Evolutionary conservation across 495 filamentous ascomycete species (phyloP), one percentile per base, ranked within the genome.

Genomic region (Penicillium fimorum): DNA sequence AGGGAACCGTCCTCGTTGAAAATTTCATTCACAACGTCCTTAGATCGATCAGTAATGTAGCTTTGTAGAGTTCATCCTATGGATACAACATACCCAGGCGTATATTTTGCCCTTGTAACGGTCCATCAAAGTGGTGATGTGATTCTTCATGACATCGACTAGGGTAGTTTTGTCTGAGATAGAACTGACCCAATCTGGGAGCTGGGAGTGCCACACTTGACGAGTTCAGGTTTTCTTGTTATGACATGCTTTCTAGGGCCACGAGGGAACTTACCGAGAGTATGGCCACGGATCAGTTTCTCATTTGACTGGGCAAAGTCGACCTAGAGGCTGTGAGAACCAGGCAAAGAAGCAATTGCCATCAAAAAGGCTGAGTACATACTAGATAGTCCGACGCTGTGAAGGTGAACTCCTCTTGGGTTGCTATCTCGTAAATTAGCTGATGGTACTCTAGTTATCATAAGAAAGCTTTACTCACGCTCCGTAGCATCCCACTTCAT

Each of bases 11-110:
- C 81, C 47, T 89, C 87, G 57, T 85, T 80, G 58, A 89, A 81
- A 32, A 82, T 82, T 66, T 90, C 86, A 70, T 89, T 89, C 17
- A 87, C 76, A 1, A 90, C 87, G 62, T 89, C 86, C 82, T 76
- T 54, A 73, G 35, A 60, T 46, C n/a, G 12, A 20, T 55, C 29
- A 61, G 50, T 27, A 41, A 17, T 38, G 17, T 51, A 11, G 22
- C 17, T 25, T 48, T 6, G 13, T 17, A 33, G 13, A n/a, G 25
- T 8, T 53, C 1, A 24, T 13, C 3, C 7, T 22, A 18, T 22
- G 22, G 49, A 48, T 8, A 25, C 5, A 12, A 59, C 66, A 20
- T 60, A 77, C 73, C 80, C 80, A 83, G 42, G 68, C 73, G 58
- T 76, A 75, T 60, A 78, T 70, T 59, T 79, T 72, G 58, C 77